Evolutionary conservation across 306 rosid species (phyloP).

Genomic region (Dryas drummondii): DNA sequence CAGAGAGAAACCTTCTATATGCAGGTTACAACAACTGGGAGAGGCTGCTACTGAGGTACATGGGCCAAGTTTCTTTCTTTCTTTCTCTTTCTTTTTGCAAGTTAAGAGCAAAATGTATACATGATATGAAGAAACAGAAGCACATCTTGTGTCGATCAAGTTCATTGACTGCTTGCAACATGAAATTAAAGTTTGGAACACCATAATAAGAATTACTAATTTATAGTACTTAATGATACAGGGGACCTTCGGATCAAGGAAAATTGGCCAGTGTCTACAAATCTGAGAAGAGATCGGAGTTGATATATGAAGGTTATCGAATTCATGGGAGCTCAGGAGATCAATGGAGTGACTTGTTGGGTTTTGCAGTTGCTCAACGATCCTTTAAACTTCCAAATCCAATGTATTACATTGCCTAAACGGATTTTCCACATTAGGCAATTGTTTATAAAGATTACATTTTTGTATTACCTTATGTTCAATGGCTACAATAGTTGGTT

Average conservation of each 20-base stretch:
- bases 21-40: slow-evolving; percentile 70
- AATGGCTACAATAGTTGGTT: slow-evolving; percentile 10
- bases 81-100: background rate
- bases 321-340: slow-evolving; percentile 88
- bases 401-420: slow-evolving; percentile 64
- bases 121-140: too few species aligned
- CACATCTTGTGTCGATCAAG: too few species aligned
- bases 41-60: slow-evolving; percentile 75
- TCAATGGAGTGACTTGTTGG: slow-evolving; percentile 90
- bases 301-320: slow-evolving; percentile 55
- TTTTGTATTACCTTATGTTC: background rate
- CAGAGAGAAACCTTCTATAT: slow-evolving; percentile 52
- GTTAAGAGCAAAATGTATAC: too few species aligned
- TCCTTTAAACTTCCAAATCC: slow-evolving; percentile 94
- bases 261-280: slow-evolving; percentile 60
- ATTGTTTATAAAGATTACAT: background rate
- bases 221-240: slow-evolving; percentile 26
- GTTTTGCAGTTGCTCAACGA: slow-evolving; percentile 55
- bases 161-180: too few species aligned
- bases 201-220: background rate
- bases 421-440: background rate
- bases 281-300: slow-evolving; percentile 74
- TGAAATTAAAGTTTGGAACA: background rate
- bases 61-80: background rate
- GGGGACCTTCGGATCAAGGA: slow-evolving; percentile 68